A percentile compares a stretch with the other conserved stretches of the same genome.
phyloP scores from a whole-genome alignment of 179 eudicot species.

The Actinidia polygama region DNA sequence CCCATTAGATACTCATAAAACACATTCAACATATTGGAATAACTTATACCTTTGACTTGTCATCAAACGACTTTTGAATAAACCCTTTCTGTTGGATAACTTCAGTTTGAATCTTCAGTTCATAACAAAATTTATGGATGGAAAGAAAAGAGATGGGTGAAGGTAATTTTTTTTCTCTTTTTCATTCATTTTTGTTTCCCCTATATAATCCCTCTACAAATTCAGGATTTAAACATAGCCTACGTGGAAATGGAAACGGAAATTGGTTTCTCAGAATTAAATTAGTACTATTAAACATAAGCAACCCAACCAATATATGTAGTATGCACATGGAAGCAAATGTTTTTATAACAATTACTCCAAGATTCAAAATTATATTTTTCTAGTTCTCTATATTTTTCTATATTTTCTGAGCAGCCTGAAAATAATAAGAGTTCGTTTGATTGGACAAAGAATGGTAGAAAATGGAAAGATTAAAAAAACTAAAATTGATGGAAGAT shows the following conservation, averaged over 20 bases:
- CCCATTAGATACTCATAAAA: not conserved
- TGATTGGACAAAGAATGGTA: too few species aligned
- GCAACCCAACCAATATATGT: not conserved
- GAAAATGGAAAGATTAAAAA: too few species aligned
- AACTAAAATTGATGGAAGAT: too few species aligned
- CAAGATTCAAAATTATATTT: not conserved
- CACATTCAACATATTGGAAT: not conserved
- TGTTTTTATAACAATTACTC: too few species aligned
- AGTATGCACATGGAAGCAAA: too few species aligned
- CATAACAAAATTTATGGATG: not conserved
- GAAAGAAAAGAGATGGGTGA: too few species aligned
- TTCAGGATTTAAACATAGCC: too few species aligned
- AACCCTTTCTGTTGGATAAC: constrained; percentile 53
- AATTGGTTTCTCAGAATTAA: not conserved
- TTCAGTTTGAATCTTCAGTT: constrained; percentile 55
- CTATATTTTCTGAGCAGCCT: not conserved
- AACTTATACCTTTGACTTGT: constrained; percentile 57
- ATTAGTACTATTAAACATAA: not conserved
- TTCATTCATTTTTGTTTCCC: not conserved
- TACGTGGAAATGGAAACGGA: not conserved
- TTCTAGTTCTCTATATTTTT: not conserved
- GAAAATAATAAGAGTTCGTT: too few species aligned
- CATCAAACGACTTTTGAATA: constrained; percentile 51
- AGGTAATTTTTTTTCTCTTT: not conserved
- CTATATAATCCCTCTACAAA: not conserved